These are phyloP conservation scores for Aegilops tauschii DNA, from an alignment of 176 grass and related monocot genomes.

Conservation along the genomic window DNA sequence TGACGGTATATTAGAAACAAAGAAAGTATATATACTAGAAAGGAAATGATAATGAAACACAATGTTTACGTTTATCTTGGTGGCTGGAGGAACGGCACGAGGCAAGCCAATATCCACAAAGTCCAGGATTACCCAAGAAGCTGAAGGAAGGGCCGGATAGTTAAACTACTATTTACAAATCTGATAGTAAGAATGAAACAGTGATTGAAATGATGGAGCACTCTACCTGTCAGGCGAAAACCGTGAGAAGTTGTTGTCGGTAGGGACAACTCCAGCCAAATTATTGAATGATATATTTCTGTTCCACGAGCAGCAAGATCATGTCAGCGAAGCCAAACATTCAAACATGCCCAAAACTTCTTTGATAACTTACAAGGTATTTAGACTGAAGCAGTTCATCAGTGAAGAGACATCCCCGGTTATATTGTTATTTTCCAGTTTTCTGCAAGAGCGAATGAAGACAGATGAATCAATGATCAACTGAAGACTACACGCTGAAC, in stretches of 20 bases:
- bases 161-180: slow-evolving; percentile 2
- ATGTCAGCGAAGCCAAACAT: neutral
- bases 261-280: slow-evolving; percentile 76
- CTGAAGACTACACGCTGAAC: neutral
- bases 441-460: slow-evolving; percentile 39
- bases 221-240: slow-evolving; percentile 80
- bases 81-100: slow-evolving; percentile 57
- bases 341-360: neutral
- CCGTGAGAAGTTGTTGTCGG: slow-evolving; percentile 82
- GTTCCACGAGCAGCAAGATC: slow-evolving; percentile 14
- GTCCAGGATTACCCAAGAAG: slow-evolving; percentile 86
- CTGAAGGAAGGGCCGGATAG: slow-evolving; percentile 31
- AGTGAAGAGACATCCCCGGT: slow-evolving; percentile 80
- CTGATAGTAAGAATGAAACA: neutral
- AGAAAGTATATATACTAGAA: neutral
- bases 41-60: neutral
- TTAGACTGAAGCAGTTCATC: slow-evolving; percentile 81
- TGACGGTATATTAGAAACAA: neutral
- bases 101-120: slow-evolving; percentile 93
- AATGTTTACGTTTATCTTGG: slow-evolving; percentile 55
- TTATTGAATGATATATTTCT: slow-evolving; percentile 96
- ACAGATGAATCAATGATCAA: neutral
- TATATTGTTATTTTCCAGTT: slow-evolving; percentile 87
- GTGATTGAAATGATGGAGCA: slow-evolving; percentile 9
- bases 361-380: slow-evolving; percentile 58